Conservation (phyloP, 441 rosid genomes). For the Kokia cookei region DNA sequence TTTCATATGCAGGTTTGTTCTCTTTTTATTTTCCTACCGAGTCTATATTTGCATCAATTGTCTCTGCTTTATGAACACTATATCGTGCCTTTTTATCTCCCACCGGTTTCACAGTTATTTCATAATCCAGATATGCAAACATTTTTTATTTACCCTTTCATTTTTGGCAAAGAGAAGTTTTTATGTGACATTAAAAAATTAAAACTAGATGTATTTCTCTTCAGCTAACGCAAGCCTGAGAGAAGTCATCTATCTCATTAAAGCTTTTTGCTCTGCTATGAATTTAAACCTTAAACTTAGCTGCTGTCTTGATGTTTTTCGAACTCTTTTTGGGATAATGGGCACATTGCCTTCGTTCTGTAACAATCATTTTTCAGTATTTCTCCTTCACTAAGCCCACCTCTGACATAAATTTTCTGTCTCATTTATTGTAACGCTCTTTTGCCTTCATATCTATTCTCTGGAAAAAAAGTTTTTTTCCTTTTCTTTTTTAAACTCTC, state of each 20-base stretch:
- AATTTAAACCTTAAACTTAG: background rate
- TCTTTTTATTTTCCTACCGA: background rate
- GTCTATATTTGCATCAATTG: background rate
- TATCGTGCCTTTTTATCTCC: background rate
- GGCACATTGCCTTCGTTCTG: background rate
- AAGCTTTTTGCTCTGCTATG: background rate
- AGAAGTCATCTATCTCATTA: background rate
- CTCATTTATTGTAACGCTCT: background rate
- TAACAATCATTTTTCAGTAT: background rate
- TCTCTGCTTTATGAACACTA: background rate
- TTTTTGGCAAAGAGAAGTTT: background rate
- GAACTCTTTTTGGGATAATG: background rate
- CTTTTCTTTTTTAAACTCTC: background rate
- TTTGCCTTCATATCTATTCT: background rate
- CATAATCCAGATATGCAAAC: background rate
- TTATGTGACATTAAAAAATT: background rate
- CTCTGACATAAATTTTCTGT: background rate
- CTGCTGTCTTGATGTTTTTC: background rate
- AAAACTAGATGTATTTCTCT: background rate
- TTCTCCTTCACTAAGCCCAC: background rate
- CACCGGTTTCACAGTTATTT: background rate
- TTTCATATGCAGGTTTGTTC: conserved; percentile 80
- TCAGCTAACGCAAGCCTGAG: background rate
- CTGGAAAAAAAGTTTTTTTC: background rate
- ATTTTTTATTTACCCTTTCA: background rate